Conservation (phyloP, 1,284 basidiomycete species). For the Ceratorhiza oryzae-sativae region DNA sequence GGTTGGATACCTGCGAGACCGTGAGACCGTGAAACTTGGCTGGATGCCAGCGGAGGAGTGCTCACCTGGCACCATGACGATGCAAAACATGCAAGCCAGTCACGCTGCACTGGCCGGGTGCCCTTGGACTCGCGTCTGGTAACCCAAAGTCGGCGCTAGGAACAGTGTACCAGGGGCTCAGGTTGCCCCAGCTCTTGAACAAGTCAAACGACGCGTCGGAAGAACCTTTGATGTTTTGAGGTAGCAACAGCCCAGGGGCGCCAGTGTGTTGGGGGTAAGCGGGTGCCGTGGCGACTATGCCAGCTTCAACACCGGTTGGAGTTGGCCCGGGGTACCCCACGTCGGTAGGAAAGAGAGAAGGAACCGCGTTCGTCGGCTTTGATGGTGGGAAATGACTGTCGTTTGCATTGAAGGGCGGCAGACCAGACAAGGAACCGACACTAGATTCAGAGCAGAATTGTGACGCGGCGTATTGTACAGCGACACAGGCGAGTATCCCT, state of each 20-base stretch:
- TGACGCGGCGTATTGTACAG: slow-evolving; percentile 10
- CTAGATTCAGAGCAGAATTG: slow-evolving; percentile 15
- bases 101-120: slow-evolving; percentile 53
- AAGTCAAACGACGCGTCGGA: slow-evolving; percentile 49
- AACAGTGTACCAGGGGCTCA: slow-evolving; percentile 55
- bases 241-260: slow-evolving; percentile 67
- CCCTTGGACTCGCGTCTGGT: slow-evolving; percentile 48
- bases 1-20: background rate
- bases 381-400: slow-evolving; percentile 66
- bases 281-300: slow-evolving; percentile 78
- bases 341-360: slow-evolving; percentile 73
- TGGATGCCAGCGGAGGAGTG: background rate
- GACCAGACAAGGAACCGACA: background rate
- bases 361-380: slow-evolving; percentile 71
- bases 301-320: slow-evolving; percentile 84
- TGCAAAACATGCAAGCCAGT: slow-evolving; percentile 54
- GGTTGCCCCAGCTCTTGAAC: slow-evolving; percentile 55
- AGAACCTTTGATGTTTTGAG: slow-evolving; percentile 45
- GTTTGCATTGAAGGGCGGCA: background rate
- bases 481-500: slow-evolving; percentile 22
- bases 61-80: slow-evolving; percentile 54
- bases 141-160: slow-evolving; percentile 53
- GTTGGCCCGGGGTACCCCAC: slow-evolving; percentile 84
- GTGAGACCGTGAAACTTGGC: background rate
- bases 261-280: slow-evolving; percentile 75